phyloP scores from a whole-genome alignment of 129 eudicot species.

The Sambucus nigra region DNA sequence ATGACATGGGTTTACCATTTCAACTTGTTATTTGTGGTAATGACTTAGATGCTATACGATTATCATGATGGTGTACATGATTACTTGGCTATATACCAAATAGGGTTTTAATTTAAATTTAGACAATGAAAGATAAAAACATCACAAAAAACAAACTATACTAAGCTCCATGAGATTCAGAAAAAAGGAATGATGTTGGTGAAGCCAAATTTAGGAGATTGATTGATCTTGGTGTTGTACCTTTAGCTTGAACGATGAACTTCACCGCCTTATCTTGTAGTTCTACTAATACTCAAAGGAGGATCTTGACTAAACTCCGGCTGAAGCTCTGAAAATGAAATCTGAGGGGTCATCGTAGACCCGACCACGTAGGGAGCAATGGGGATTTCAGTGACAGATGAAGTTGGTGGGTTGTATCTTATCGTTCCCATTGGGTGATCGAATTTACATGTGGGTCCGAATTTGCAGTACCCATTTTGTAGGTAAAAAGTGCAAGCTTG shows the following conservation, averaged over 20 bases:
- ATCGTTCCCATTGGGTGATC: slow-evolving; percentile 66
- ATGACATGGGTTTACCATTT: no score
- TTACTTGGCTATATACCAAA: slow-evolving; percentile 1
- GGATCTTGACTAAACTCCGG: slow-evolving; percentile 26
- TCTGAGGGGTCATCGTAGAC: slow-evolving; percentile 22
- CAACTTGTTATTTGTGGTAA: no score
- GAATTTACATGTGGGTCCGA: slow-evolving; percentile 77
- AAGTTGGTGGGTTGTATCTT: slow-evolving; percentile 46
- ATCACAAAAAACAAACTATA: slow-evolving; percentile 34
- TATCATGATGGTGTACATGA: neutral
- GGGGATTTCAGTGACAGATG: slow-evolving; percentile 48
- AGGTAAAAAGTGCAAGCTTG: slow-evolving; percentile 80
- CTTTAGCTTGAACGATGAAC: slow-evolving; percentile 9
- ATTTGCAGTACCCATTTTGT: slow-evolving; percentile 84
- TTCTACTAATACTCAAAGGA: slow-evolving; percentile 18
- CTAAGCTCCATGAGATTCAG: neutral
- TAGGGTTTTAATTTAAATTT: neutral
- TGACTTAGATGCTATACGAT: no score
- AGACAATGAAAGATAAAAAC: slow-evolving; percentile 12
- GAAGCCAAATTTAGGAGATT: neutral
- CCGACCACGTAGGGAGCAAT: slow-evolving; percentile 44
- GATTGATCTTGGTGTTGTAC: neutral
- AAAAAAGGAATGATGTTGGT: slow-evolving; percentile 1
- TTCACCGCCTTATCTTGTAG: slow-evolving; percentile 28
- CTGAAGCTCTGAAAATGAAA: slow-evolving; percentile 36